Base-by-base conservation (phyloP, 202 grass and related monocot genomes). In the Brachypodium distachyon region DNA sequence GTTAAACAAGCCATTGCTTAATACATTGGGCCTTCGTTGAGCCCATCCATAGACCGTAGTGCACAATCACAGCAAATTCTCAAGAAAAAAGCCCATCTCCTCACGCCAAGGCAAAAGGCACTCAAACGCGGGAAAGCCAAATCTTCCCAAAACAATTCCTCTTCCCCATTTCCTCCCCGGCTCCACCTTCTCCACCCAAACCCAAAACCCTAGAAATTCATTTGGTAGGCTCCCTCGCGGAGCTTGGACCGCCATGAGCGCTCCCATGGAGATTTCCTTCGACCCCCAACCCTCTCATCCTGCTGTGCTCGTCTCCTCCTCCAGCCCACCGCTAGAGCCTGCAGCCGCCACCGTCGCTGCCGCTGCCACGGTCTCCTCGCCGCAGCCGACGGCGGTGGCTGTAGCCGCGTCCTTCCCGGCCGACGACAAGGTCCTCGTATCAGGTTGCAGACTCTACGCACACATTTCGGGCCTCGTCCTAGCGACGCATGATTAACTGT, bases 241-340 rank as follows among this genome's bases (percentile, higher is more conserved):
- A 73, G 80, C 84, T 52, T 54, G 72, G 27, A n/a, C 69, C 61
- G 32, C 81, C 73, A 95, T 95, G 96, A 95, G 83, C 67, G 72
- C 87, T 39, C 91, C 91, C 27, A 99, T 99, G 96, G 91, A 99
- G 74, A 60, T 95, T 22, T 90, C 96, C 67, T 90, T 90, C 81
- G 73, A 76, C 78, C 85, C 23, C 44, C 43, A 32, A 12, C 89
- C 67, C 59, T 79, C 72, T 77, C 91, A 41, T 31, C 81, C 67
- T 21, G 36, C 87, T 0, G 18, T 65, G 21, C 71, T 26, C 14
- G 28, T 70, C 80, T 50, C 74, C 4, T 47, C 73, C 7, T 17
- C 43, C 28, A 58, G 54, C 37, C 48, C 21, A 4, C 46, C 61
- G 33, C 44, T 37, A 74, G 61, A n/a, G 14, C 49, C 69, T 1